Evolutionary conservation across 148 eudicot species (phyloP).

Genomic region (Diospyros kaki): DNA sequence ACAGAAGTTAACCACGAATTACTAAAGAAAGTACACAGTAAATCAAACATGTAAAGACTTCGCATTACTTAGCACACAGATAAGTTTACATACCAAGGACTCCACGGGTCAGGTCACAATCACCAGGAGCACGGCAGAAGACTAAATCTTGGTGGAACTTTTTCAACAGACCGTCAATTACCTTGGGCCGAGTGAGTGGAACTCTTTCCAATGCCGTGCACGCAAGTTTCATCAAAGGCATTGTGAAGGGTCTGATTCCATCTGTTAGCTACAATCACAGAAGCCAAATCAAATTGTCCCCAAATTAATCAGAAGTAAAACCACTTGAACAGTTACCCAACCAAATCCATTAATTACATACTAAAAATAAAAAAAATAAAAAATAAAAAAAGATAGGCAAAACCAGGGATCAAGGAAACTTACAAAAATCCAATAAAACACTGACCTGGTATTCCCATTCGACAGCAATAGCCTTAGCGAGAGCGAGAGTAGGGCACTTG

Average conservation of each 20-base stretch:
- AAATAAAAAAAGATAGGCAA: not conserved
- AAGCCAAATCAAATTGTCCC: constrained; percentile 9
- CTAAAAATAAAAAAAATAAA: not conserved
- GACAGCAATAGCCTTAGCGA: constrained; percentile 85
- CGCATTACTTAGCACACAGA: not conserved
- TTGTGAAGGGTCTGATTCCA: constrained; percentile 94
- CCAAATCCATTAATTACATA: not conserved
- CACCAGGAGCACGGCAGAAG: constrained; percentile 84
- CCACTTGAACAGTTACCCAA: not conserved
- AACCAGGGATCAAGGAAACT: not conserved
- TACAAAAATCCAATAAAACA: not conserved
- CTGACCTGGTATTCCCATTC: constrained; percentile 91
- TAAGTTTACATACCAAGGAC: constrained; percentile 55
- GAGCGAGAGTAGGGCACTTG: constrained; percentile 62
- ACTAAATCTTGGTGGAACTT: constrained; percentile 86
- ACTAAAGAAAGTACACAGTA: not conserved
- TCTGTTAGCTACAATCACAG: constrained; percentile 60
- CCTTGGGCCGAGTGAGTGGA: constrained; percentile 62
- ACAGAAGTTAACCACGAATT: not conserved
- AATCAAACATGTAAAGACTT: not conserved
- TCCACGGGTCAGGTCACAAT: constrained; percentile 55
- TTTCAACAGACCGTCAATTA: constrained; percentile 69
- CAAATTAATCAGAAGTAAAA: not conserved
- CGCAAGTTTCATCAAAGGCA: constrained; percentile 92
- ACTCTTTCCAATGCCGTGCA: constrained; percentile 95